phyloP scores from a whole-genome alignment of 2,329 filamentous ascomycete genomes.

The Parastagonospora avenae region DNA sequence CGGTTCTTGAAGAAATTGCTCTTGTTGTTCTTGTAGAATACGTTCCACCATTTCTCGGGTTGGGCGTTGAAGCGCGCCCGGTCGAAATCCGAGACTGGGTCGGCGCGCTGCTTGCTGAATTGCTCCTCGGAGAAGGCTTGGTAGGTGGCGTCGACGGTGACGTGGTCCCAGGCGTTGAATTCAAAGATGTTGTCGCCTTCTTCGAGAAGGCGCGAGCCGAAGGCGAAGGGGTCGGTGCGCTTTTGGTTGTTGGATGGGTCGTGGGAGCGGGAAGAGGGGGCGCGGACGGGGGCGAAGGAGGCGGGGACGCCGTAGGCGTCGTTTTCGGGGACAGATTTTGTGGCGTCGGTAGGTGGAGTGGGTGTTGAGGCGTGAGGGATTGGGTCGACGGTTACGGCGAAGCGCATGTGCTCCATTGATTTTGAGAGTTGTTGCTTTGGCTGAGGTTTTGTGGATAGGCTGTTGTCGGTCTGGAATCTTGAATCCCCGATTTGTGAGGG shows the following conservation, averaged over 20 bases:
- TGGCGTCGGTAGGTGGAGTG: constrained; percentile 13
- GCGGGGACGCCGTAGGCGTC: constrained; percentile 58
- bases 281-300: constrained; percentile 51
- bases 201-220: constrained; percentile 85
- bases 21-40: constrained; percentile 97
- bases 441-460: constrained; percentile 34
- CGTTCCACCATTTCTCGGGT: constrained; percentile 96
- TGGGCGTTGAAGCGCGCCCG: constrained; percentile 87
- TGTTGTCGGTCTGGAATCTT: constrained; percentile 40
- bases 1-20: constrained; percentile 98
- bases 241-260: constrained; percentile 79
- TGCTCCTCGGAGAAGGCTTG: constrained; percentile 84
- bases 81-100: constrained; percentile 92
- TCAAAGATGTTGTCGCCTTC: constrained; percentile 90
- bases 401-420: constrained; percentile 59
- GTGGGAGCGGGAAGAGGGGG: constrained; percentile 66
- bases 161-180: constrained; percentile 99
- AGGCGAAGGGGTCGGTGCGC: constrained; percentile 90
- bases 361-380: constrained; percentile 24
- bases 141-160: constrained; percentile 89
- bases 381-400: constrained; percentile 53
- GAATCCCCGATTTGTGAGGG: constrained; percentile 11
- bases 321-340: constrained; percentile 28
- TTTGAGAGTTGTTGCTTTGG: constrained; percentile 55
- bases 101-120: constrained; percentile 80